Evolutionary conservation across 2,329 filamentous ascomycete genomes (phyloP).

Genomic region (Chaetomium strumarium): DNA sequence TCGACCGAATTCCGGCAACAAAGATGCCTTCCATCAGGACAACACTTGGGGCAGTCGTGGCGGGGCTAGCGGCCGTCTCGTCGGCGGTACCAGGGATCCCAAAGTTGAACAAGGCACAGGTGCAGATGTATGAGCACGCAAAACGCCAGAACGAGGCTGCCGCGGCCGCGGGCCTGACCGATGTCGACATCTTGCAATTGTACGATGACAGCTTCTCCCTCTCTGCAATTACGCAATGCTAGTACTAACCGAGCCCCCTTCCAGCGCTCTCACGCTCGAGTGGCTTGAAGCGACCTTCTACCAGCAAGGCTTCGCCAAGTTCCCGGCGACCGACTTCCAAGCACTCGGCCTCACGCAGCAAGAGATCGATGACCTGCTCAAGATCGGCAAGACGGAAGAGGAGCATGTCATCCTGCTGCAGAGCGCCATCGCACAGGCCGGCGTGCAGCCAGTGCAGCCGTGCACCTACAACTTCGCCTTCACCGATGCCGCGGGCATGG

Average conservation of each 20-base stretch:
- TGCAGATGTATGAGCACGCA: slow-evolving; percentile 41
- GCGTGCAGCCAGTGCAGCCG: slow-evolving; percentile 58
- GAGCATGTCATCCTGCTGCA: slow-evolving; percentile 56
- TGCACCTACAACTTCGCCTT: slow-evolving; percentile 70
- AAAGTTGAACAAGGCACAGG: slow-evolving; percentile 40
- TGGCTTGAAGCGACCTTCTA: slow-evolving; percentile 71
- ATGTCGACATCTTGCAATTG: slow-evolving; percentile 56
- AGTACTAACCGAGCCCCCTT: slow-evolving; percentile 18
- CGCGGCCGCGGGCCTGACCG: slow-evolving; percentile 41
- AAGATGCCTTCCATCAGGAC: slow-evolving; percentile 45
- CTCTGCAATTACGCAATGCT: slow-evolving; percentile 1
- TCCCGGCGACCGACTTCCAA: slow-evolving; percentile 58
- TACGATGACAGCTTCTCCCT: slow-evolving; percentile 30
- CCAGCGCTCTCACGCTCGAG: slow-evolving; percentile 64
- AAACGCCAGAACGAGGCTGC: slow-evolving; percentile 48
- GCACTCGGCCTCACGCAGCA: slow-evolving; percentile 51
- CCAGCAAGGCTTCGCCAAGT: slow-evolving; percentile 61
- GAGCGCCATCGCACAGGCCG: slow-evolving; percentile 54
- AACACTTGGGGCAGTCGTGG: slow-evolving; percentile 36
- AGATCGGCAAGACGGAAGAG: slow-evolving; percentile 57
- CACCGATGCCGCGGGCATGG: slow-evolving; percentile 59
- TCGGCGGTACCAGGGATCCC: slow-evolving; percentile 43
- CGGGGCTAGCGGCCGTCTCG: slow-evolving; percentile 40
- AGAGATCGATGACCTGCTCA: slow-evolving; percentile 55
- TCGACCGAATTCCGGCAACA: slow-evolving; percentile 27